These are phyloP conservation scores for Collybiopsis confluens DNA, from an alignment of 768 basidiomycete species.

Conservation along the genomic window DNA sequence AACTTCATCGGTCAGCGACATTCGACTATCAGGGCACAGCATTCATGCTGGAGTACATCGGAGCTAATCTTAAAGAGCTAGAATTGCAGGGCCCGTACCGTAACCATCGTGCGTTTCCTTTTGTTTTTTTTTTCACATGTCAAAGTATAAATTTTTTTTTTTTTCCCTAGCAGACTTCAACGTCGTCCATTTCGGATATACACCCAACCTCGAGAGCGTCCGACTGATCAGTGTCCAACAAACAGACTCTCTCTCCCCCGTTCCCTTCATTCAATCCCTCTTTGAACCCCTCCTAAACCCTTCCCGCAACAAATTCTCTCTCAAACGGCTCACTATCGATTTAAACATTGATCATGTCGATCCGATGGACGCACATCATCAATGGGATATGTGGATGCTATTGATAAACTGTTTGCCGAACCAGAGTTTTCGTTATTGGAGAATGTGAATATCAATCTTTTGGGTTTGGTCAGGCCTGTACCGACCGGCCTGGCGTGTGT, in stretches of 20 bases:
- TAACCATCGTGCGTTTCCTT: neutral
- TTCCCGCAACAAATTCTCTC: neutral
- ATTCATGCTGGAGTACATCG: neutral
- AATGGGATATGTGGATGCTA: neutral
- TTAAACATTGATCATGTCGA: neutral
- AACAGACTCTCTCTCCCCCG: neutral
- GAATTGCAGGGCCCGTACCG: neutral
- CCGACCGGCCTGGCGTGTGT: neutral
- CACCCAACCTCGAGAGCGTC: neutral
- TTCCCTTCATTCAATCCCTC: neutral
- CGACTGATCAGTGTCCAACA: neutral
- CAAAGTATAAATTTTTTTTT: neutral
- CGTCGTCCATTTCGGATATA: constrained; percentile 1
- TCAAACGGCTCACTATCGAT: neutral
- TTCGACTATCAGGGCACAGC: neutral
- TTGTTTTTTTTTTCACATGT: neutral
- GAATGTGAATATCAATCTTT: constrained; percentile 3
- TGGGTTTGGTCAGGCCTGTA: neutral
- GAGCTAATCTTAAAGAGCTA: neutral
- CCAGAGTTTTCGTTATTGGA: neutral
- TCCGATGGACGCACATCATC: neutral
- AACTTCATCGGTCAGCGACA: neutral
- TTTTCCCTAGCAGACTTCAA: neutral
- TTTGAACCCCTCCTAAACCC: neutral
- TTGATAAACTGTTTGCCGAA: neutral